A percentile compares a stretch with the other conserved stretches of the same genome.
Evolutionary conservation across 1,139 yeast genomes (phyloP).

Genomic region (Sugiyamaella castrensis): DNA sequence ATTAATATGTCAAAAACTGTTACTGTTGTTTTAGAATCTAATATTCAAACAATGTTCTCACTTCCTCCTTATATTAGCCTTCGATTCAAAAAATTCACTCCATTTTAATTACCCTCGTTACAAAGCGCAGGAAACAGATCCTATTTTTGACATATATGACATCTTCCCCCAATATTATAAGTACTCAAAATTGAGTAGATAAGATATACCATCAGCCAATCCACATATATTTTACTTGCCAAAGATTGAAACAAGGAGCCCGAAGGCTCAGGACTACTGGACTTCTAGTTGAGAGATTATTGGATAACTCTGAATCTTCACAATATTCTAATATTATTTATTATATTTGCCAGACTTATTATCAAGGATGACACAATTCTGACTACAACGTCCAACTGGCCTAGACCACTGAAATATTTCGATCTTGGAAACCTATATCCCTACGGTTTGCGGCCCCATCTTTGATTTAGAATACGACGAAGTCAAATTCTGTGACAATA

Average conservation of each 20-base stretch:
- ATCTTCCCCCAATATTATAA: not conserved
- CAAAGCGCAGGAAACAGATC: too few relatives aligned
- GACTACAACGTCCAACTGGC: conserved; percentile 23
- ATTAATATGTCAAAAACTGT: conserved; percentile 38
- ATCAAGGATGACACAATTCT: not conserved
- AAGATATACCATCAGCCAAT: too few relatives aligned
- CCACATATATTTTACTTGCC: not conserved
- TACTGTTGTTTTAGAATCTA: not conserved
- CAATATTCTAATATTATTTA: too few relatives aligned
- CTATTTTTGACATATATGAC: too few relatives aligned
- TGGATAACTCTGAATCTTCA: not conserved
- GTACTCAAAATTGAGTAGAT: not conserved
- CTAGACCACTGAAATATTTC: conserved; percentile 25
- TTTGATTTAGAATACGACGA: conserved; percentile 19
- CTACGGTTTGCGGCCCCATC: conserved; percentile 16
- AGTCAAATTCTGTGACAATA: conserved; percentile 25
- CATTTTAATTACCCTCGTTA: too few relatives aligned
- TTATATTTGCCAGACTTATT: conserved; percentile 2
- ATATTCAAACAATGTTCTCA: not conserved
- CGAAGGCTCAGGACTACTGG: conserved; percentile 1
- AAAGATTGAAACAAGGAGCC: not conserved
- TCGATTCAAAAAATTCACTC: not conserved
- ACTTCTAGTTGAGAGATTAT: not conserved
- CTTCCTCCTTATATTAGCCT: not conserved
- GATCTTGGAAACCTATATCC: conserved; percentile 14